phyloP scores from a whole-genome alignment of 768 basidiomycete genomes.

The Kondoa subrosea region DNA sequence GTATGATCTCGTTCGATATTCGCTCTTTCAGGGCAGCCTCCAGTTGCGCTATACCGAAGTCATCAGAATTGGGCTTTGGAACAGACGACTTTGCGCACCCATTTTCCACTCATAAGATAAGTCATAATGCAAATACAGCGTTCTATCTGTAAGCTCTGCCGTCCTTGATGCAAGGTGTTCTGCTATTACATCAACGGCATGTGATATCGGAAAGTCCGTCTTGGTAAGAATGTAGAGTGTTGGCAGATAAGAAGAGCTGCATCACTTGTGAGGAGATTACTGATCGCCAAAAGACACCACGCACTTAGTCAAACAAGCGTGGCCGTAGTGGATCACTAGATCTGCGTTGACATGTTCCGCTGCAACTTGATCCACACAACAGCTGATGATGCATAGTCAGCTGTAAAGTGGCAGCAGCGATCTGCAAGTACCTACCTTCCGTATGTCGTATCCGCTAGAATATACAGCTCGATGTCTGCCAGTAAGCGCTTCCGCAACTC shows the following conservation, averaged over 20 bases:
- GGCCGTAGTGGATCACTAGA: slow-evolving; percentile 82
- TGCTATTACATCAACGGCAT: slow-evolving; percentile 26
- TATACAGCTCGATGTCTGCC: slow-evolving; percentile 49
- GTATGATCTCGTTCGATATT: not conserved
- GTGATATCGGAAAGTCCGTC: slow-evolving; percentile 43
- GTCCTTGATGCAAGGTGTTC: slow-evolving; percentile 11
- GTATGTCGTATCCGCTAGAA: slow-evolving; percentile 94
- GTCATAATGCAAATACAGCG: slow-evolving; percentile 52
- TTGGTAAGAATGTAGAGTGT: slow-evolving; percentile 82
- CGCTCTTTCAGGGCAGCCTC: not conserved
- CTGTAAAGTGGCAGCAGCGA: slow-evolving; percentile 9
- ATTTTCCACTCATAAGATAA: slow-evolving; percentile 43
- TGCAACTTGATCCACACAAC: slow-evolving; percentile 90
- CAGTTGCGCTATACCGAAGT: not conserved
- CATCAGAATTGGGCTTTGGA: not conserved
- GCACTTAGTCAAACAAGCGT: slow-evolving; percentile 85
- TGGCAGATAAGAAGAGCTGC: slow-evolving; percentile 67
- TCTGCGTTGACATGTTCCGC: slow-evolving; percentile 88
- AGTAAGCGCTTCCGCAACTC: slow-evolving; percentile 43
- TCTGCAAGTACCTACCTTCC: slow-evolving; percentile 49
- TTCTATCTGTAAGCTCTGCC: slow-evolving; percentile 17
- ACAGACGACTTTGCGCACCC: not conserved
- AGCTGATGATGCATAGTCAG: slow-evolving; percentile 39
- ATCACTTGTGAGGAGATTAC: not conserved
- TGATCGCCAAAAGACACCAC: slow-evolving; percentile 26